Evolutionary conservation across 2,329 filamentous ascomycete species (phyloP).

Genomic region (Rutstroemia sydowiana): DNA sequence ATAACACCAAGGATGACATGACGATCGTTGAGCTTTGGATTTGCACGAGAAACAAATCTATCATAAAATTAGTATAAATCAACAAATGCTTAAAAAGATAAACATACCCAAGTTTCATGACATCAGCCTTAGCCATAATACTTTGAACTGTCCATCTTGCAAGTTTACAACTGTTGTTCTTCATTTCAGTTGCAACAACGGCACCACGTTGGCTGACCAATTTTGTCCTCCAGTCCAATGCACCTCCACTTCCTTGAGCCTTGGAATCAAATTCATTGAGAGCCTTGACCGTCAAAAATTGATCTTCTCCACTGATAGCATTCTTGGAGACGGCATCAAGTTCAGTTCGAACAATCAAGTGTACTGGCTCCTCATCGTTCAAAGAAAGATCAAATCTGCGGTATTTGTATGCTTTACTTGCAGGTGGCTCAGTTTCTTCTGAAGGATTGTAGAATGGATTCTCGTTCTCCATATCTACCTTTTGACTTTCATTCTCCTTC

Average conservation of each 20-base stretch:
- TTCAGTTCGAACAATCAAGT: slow-evolving; percentile 90
- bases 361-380: slow-evolving; percentile 81
- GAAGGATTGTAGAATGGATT: slow-evolving; percentile 97
- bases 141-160: slow-evolving; percentile 96
- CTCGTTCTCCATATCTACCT: slow-evolving; percentile 76
- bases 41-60: slow-evolving; percentile 90
- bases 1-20: slow-evolving; percentile 94
- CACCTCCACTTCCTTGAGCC: slow-evolving; percentile 88
- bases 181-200: slow-evolving; percentile 98
- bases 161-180: slow-evolving; percentile 99
- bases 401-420: slow-evolving; percentile 98
- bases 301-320: slow-evolving; percentile 83
- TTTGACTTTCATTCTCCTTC: slow-evolving; percentile 67
- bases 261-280: slow-evolving; percentile 99
- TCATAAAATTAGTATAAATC: slow-evolving; percentile 9
- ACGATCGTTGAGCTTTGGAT: slow-evolving; percentile 85
- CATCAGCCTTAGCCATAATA: slow-evolving; percentile 92
- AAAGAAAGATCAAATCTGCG: slow-evolving; percentile 91
- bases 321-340: slow-evolving; percentile 95
- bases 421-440: slow-evolving; percentile 87
- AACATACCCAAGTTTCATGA: slow-evolving; percentile 92
- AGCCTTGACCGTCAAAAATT: slow-evolving; percentile 86
- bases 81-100: background rate
- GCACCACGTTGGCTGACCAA: slow-evolving; percentile 91
- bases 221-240: slow-evolving; percentile 95